phyloP scores from a whole-genome alignment of 345 rosid species.

The Excoecaria cochinchinensis region DNA sequence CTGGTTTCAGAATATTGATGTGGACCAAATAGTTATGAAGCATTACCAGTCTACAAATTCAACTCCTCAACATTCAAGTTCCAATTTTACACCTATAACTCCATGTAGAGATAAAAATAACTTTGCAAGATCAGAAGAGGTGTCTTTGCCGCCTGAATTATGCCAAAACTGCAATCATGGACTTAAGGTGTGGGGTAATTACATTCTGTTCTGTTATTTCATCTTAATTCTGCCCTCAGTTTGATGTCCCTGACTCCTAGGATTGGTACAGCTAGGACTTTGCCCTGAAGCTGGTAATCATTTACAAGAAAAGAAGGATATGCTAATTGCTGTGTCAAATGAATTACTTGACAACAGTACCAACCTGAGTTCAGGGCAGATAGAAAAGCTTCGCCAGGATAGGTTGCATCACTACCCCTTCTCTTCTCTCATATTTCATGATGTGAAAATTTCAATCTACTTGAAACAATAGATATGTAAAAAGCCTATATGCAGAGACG shows the following conservation, averaged over 20 bases:
- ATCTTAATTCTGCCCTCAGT: conserved; percentile 20
- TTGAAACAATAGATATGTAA: conserved; percentile 8
- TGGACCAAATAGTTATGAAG: conserved; percentile 85
- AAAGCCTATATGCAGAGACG: conserved; percentile 10
- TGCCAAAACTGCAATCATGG: conserved; percentile 77
- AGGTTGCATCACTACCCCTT: conserved; percentile 45
- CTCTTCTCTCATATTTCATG: conserved; percentile 5
- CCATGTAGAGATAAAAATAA: conserved; percentile 44
- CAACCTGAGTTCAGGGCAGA: conserved; percentile 53
- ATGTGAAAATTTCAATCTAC: conserved; percentile 4
- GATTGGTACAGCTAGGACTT: conserved; percentile 69
- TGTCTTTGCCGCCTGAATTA: conserved; percentile 62
- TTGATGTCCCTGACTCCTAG: conserved; percentile 29
- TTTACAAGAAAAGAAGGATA: conserved; percentile 84
- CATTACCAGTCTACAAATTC: conserved; percentile 71
- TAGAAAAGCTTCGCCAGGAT: conserved; percentile 81
- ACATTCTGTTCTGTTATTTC: conserved; percentile 1
- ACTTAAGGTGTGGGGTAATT: conserved; percentile 45
- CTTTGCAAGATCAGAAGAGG: conserved; percentile 43
- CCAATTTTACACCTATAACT: conserved; percentile 53
- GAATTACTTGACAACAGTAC: conserved; percentile 82
- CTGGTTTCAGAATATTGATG: conserved; percentile 74
- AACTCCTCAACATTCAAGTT: conserved; percentile 71
- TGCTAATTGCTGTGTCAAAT: conserved; percentile 76
- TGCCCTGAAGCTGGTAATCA: conserved; percentile 76